Conservation (phyloP, 495 filamentous ascomycete genomes). For the Neurospora terricola region DNA sequence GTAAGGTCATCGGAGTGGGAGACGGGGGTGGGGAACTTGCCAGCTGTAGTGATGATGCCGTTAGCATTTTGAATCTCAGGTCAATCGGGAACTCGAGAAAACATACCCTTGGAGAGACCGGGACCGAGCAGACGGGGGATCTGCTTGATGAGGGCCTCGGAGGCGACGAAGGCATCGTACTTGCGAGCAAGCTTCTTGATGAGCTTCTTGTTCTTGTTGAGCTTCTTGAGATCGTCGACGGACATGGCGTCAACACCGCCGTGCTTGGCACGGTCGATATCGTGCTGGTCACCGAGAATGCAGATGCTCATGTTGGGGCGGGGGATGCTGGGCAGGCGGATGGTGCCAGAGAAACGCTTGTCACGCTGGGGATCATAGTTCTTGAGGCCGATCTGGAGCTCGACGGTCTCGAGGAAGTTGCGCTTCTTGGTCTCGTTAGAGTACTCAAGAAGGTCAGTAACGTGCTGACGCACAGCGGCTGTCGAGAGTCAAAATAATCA, state of each 20-base stretch:
- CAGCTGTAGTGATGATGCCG: conserved; percentile 44
- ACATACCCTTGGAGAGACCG: conserved; percentile 91
- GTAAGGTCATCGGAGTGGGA: conserved; percentile 88
- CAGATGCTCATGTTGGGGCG: conserved; percentile 93
- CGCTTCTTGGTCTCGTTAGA: conserved; percentile 96
- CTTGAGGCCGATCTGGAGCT: conserved; percentile 97
- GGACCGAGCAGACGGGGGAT: conserved; percentile 98
- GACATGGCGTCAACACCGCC: conserved; percentile 95
- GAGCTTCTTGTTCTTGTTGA: conserved; percentile 99
- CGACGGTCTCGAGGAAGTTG: conserved; percentile 70
- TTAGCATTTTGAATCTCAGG: conserved; percentile 6
- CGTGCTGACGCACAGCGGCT: conserved; percentile 95
- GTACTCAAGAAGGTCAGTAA: conserved; percentile 83
- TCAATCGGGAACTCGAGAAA: neutral
- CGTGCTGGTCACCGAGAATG: conserved; percentile 98
- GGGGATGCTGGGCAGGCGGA: conserved; percentile 82
- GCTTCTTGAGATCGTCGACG: conserved; percentile 97
- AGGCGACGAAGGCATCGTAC: conserved; percentile 98
- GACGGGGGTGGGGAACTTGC: conserved; percentile 98
- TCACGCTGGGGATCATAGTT: conserved; percentile 99
- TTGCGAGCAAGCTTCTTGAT: conserved; percentile 99
- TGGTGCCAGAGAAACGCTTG: conserved; percentile 99
- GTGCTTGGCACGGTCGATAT: conserved; percentile 99
- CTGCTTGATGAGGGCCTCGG: conserved; percentile 95
- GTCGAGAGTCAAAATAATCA: conserved; percentile 10